These are phyloP conservation scores for Entrophospora sp. DNA, from an alignment of 192 early-diverging fungal genomes.

Conservation along the genomic window DNA sequence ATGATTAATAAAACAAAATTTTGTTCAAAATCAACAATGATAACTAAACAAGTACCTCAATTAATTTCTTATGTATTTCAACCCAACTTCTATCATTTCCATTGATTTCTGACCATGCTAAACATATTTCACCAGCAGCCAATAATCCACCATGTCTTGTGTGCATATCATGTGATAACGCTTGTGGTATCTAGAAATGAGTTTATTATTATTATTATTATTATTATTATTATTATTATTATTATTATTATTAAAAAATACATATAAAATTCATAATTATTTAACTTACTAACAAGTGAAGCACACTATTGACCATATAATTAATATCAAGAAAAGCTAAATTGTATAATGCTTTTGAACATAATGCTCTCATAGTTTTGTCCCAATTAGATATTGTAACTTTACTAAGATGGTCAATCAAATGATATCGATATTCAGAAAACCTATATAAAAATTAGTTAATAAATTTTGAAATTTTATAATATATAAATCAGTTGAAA, in stretches of 20 bases:
- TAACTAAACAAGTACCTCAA: conserved; percentile 16
- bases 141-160: conserved; percentile 56
- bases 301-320: conserved; percentile 39
- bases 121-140: conserved; percentile 48
- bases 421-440: conserved; percentile 61
- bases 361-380: conserved; percentile 63
- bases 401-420: conserved; percentile 64
- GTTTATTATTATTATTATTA: neutral
- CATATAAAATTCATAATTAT: neutral
- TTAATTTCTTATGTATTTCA: neutral
- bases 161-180: conserved; percentile 36
- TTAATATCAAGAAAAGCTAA: conserved; percentile 54
- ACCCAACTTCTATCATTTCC: conserved; percentile 22
- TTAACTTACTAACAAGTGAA: conserved; percentile 50
- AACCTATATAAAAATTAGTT: conserved; percentile 39
- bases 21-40: neutral
- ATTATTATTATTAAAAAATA: neutral
- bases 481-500: neutral
- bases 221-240: neutral
- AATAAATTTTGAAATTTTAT: too few species aligned
- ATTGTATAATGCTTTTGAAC: conserved; percentile 59
- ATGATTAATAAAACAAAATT: neutral
- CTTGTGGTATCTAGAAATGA: conserved; percentile 34
- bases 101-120: conserved; percentile 30
- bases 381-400: conserved; percentile 84